Percentiles rank a stretch among this genome's conserved stretches.
These are phyloP conservation scores for Pilasporangium apinafurcum DNA, from an alignment of 352 stramenopile genomes.

Conservation along the genomic window DNA sequence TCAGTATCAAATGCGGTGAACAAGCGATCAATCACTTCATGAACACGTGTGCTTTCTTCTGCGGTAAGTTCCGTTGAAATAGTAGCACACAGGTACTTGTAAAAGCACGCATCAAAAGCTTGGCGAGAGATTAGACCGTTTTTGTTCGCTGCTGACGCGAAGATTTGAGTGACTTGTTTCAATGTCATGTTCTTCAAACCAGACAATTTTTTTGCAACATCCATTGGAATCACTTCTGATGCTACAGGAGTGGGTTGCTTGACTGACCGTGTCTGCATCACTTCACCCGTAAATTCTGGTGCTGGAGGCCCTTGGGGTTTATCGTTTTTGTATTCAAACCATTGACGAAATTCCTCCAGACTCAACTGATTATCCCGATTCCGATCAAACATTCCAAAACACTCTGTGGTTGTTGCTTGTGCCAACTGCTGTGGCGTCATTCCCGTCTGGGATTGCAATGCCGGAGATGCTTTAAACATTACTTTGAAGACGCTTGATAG, in stretches of 20 bases:
- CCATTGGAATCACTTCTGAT: constrained; percentile 40
- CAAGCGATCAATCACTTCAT: constrained; percentile 66
- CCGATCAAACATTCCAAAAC: constrained; percentile 69
- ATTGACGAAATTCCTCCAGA: constrained; percentile 75
- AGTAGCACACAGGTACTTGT: constrained; percentile 48
- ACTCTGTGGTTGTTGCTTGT: constrained; percentile 62
- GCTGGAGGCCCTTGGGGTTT: not conserved
- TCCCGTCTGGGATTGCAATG: constrained; percentile 42
- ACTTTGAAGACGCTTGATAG: constrained; percentile 83
- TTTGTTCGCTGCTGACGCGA: constrained; percentile 36
- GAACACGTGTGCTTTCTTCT: constrained; percentile 45
- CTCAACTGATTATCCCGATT: constrained; percentile 74
- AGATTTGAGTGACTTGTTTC: constrained; percentile 54
- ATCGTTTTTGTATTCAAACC: constrained; percentile 60
- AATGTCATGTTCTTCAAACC: constrained; percentile 55
- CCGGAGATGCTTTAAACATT: constrained; percentile 76
- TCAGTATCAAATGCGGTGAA: constrained; percentile 80
- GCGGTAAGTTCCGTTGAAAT: constrained; percentile 23
- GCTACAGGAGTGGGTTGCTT: constrained; percentile 4
- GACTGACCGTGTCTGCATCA: not conserved
- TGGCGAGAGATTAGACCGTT: constrained; percentile 52
- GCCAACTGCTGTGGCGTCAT: constrained; percentile 64
- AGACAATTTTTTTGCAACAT: constrained; percentile 66
- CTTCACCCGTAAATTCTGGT: not conserved
- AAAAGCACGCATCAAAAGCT: constrained; percentile 73